Conservation (phyloP, 768 basidiomycete species). For the Agaricus subrufescens region DNA sequence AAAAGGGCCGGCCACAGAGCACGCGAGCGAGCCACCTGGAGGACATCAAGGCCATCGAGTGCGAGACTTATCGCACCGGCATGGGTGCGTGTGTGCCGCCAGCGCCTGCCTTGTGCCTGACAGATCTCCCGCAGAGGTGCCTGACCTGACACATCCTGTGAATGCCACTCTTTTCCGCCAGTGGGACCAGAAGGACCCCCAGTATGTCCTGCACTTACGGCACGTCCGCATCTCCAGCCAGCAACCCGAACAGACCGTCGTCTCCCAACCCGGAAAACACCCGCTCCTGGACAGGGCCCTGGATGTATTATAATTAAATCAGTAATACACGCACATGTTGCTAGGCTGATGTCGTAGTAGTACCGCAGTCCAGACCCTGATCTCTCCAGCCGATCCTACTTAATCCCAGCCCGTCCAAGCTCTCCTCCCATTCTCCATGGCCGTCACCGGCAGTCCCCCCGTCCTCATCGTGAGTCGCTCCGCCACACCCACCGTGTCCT, state of each 20-base stretch:
- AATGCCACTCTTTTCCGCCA: constrained; percentile 68
- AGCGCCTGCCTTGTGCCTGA: not conserved
- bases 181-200: constrained; percentile 76
- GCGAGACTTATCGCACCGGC: constrained; percentile 74
- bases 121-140: constrained; percentile 49
- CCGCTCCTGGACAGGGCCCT: constrained; percentile 17
- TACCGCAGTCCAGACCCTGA: not conserved
- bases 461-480: not conserved
- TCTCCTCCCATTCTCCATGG: constrained; percentile 1
- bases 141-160: constrained; percentile 69
- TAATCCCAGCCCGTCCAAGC: not conserved
- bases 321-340: not conserved
- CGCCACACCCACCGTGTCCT: not conserved
- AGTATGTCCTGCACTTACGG: constrained; percentile 66
- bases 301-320: not conserved
- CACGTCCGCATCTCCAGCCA: constrained; percentile 71
- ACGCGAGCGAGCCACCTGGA: constrained; percentile 62
- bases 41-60: constrained; percentile 62
- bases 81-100: constrained; percentile 50
- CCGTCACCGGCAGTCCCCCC: not conserved
- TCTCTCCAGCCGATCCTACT: not conserved
- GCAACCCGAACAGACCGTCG: constrained; percentile 37
- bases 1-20: constrained; percentile 77
- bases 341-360: too few species aligned
- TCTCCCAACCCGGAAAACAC: constrained; percentile 64